Evolutionary conservation across 1,139 yeast genomes (phyloP).

Genomic region (Debaryomyces coudertii): DNA sequence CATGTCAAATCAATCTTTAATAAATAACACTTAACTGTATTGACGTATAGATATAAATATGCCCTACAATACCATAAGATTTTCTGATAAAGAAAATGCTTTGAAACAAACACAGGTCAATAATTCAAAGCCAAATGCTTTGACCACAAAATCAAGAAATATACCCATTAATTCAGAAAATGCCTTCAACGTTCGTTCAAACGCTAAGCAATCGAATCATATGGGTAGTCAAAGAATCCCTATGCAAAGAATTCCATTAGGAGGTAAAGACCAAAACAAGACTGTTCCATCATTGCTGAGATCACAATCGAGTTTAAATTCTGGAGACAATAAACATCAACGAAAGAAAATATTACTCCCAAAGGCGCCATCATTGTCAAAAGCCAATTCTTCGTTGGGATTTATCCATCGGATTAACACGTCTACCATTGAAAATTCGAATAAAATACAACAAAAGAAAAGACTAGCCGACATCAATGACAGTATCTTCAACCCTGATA

Average conservation of each 20-base stretch:
- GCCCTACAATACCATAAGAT: conserved; percentile 8
- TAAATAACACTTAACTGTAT: background rate
- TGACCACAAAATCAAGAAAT: conserved; percentile 7
- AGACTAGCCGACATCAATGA: conserved; percentile 1
- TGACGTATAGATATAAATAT: background rate
- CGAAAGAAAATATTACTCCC: conserved; percentile 20
- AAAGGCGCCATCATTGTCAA: conserved; percentile 31
- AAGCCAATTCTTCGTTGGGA: conserved; percentile 47
- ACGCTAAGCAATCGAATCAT: conserved; percentile 7
- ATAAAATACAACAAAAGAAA: background rate
- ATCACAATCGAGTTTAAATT: conserved; percentile 34
- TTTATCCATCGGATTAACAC: conserved; percentile 24
- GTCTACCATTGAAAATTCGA: background rate
- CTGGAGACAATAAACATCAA: conserved; percentile 10
- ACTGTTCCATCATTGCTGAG: conserved; percentile 34
- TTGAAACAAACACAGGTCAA: conserved; percentile 1
- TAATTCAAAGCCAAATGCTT: conserved; percentile 4
- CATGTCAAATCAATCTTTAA: conserved; percentile 16
- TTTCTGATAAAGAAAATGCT: conserved; percentile 20
- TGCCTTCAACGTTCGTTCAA: conserved; percentile 4
- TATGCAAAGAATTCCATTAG: conserved; percentile 45
- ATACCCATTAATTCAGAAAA: conserved; percentile 5
- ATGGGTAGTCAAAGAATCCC: conserved; percentile 2
- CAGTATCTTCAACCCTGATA: conserved; percentile 15
- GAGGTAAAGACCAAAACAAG: conserved; percentile 51